A percentile compares a stretch with the other conserved stretches of the same genome.
phyloP scores from a whole-genome alignment of 73 alveolate genomes.

The Tetrahymena thermophila region DNA sequence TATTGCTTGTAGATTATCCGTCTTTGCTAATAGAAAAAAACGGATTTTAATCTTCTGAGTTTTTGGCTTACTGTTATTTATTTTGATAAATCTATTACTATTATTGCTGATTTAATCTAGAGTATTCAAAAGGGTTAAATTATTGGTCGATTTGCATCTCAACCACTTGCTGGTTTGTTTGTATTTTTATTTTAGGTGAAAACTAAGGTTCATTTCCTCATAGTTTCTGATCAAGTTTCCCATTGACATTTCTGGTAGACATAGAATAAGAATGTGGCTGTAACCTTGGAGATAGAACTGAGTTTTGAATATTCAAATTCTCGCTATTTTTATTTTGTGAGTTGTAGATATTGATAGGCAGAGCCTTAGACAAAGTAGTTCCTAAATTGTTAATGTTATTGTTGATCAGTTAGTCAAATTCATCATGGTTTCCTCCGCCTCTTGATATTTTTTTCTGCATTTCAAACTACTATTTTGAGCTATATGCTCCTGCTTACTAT shows the following conservation, averaged over 20 bases:
- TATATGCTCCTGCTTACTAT: background rate
- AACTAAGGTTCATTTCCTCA: background rate
- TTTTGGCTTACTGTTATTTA: background rate
- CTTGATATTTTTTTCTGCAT: background rate
- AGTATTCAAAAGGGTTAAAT: background rate
- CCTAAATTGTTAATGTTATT: background rate
- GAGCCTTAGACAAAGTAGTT: background rate
- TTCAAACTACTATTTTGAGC: background rate
- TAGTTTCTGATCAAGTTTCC: background rate
- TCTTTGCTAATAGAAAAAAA: background rate
- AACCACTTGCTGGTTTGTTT: background rate
- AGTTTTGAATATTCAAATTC: background rate
- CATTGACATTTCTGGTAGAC: background rate
- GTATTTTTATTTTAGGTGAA: background rate
- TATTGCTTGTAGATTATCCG: background rate
- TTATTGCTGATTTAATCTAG: background rate
- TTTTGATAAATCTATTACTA: background rate
- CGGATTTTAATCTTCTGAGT: background rate
- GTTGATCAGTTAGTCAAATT: background rate
- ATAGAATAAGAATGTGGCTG: background rate
- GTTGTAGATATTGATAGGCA: background rate
- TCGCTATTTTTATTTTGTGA: background rate
- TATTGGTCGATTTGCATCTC: slow-evolving; percentile 1
- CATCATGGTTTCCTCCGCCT: background rate
- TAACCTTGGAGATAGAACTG: background rate